Base-by-base conservation (phyloP, 192 early-diverging fungal genomes). In the Thoreauomyces humboldtii region DNA sequence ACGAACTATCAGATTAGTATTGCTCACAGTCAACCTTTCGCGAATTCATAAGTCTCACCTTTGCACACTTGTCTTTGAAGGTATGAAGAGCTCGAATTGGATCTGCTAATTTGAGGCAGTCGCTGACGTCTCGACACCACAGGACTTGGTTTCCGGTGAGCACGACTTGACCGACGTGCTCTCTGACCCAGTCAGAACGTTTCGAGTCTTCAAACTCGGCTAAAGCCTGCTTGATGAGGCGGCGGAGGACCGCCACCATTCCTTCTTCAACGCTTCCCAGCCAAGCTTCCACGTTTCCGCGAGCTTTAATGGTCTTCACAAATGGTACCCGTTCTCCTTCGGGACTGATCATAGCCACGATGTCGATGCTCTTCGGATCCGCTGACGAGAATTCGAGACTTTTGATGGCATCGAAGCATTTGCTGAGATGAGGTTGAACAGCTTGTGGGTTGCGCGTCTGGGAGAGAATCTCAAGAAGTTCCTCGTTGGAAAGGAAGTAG, bases 401-500 rank as follows among this genome's bases (percentile, higher is more conserved):
- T 38, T 85, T 85, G 67, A 85, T 85, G 7, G 83, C 80, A 59
- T 85, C 83, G 68, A 85, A 85, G 55, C 83, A 85, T 71, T 85
- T 85, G 62, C 66, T 57, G 3, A 85, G 67, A 72, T 85, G 83
- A 12, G 83, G 83, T 56, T 85, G 83, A 0, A 85, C 83, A 11
- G 83, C 81, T 58, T 85, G 83, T 28, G 83, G 83, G 60, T 85
- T 85, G 44, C 76, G 73, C 5, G 83, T 83, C 61, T 85, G 83
- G 2, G 83, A 81, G 38, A 85, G 52, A 33, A 85, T 85, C 57
- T 85, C 83, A 37, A 85, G 73, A n/a, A 85, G 66, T 67, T 85
- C 83, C 33, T 85, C 83, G 60, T 85, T 85, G n/a, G 80, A 82
- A 25, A 85, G 50, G 54, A 85, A 85, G 58, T 85, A 85, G 67